Evolutionary conservation across 371 early-diverging fungal species (phyloP).

Genomic region (Chytridium lagenaria): DNA sequence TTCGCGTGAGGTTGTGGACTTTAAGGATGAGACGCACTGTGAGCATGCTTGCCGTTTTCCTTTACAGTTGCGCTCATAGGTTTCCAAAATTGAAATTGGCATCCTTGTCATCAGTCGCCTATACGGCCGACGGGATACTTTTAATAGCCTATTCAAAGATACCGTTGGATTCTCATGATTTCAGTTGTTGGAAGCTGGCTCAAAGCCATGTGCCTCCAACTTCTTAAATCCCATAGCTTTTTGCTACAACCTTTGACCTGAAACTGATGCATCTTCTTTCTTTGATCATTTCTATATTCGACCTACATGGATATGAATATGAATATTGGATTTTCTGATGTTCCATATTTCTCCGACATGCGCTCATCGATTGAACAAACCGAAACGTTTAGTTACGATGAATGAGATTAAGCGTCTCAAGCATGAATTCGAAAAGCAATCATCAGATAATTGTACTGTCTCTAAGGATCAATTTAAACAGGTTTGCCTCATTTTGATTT

Average conservation of each 20-base stretch:
- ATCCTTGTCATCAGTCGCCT: neutral
- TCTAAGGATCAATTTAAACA: conserved; percentile 77
- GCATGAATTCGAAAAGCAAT: conserved; percentile 67
- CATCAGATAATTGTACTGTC: conserved; percentile 59
- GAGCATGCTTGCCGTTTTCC: neutral
- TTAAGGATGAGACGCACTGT: conserved; percentile 19
- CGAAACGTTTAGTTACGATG: conserved; percentile 62
- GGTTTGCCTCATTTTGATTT: conserved; percentile 47
- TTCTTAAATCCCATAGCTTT: no score
- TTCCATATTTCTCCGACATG: no score
- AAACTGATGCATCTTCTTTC: no score
- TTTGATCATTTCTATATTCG: no score
- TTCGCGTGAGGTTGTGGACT: conserved; percentile 8
- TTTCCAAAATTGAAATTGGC: neutral
- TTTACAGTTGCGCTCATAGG: neutral
- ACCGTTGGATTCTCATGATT: no score
- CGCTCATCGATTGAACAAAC: no score
- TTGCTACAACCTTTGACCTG: no score
- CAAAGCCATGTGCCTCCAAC: neutral
- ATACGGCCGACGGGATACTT: no score
- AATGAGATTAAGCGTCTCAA: conserved; percentile 72
- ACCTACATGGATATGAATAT: no score
- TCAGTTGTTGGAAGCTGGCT: neutral
- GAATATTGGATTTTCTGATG: no score
- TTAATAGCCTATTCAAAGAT: no score